Conservation (phyloP, 2,329 filamentous ascomycete genomes). For the Trichoderma atroviride region DNA sequence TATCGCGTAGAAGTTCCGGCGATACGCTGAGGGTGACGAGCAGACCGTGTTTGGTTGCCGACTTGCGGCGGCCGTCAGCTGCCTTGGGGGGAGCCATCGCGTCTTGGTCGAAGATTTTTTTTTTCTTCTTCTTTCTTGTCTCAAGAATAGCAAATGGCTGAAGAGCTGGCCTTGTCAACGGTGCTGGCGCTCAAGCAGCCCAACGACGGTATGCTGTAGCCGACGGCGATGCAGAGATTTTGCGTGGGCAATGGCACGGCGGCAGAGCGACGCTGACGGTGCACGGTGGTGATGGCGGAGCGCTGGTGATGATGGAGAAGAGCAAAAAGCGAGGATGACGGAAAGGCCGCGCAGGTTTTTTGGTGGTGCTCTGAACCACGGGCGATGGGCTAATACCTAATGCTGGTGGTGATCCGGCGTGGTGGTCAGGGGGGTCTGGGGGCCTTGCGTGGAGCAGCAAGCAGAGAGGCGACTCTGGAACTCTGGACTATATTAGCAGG, state of each 20-base stretch:
- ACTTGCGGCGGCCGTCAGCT: constrained; percentile 44
- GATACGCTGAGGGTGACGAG: constrained; percentile 58
- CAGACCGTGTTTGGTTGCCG: constrained; percentile 41
- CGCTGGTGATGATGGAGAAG: constrained; percentile 24
- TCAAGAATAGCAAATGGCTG: not conserved
- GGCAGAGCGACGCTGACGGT: constrained; percentile 13
- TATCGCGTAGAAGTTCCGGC: constrained; percentile 53
- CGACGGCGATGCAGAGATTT: constrained; percentile 7
- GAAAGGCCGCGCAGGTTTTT: constrained; percentile 25
- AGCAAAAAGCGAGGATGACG: constrained; percentile 26
- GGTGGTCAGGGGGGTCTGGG: constrained; percentile 31
- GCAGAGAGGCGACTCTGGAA: constrained; percentile 25
- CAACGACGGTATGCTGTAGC: not conserved
- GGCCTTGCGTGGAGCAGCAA: constrained; percentile 30
- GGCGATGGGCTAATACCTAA: constrained; percentile 27
- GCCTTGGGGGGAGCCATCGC: constrained; percentile 43
- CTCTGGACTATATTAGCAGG: constrained; percentile 25
- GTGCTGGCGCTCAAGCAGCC: not conserved
- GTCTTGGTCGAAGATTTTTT: not conserved
- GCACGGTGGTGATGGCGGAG: constrained; percentile 15
- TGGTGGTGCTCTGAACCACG: constrained; percentile 27
- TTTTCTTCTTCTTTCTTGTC: not conserved
- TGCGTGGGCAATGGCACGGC: constrained; percentile 29
- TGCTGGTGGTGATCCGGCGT: constrained; percentile 34
- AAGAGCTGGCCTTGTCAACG: not conserved